These are phyloP conservation scores for Botryotinia convoluta DNA, from an alignment of 2,329 filamentous ascomycete species.

Conservation along the genomic window DNA sequence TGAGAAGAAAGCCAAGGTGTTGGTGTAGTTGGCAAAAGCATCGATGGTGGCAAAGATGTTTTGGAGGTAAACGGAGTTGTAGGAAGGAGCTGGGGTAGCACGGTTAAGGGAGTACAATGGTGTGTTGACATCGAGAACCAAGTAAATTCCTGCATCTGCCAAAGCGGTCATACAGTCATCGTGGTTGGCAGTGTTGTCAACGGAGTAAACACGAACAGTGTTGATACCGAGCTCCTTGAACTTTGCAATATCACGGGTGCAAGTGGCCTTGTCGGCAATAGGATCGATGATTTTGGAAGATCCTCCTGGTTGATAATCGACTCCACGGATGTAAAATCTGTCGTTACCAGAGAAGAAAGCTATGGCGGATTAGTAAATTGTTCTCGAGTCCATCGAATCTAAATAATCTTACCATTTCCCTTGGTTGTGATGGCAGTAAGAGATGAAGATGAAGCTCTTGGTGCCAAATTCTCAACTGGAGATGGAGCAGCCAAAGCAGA, in stretches of 20 bases:
- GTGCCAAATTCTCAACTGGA: constrained; percentile 25
- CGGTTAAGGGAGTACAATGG: constrained; percentile 69
- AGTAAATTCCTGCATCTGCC: constrained; percentile 69
- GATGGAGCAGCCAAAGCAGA: constrained; percentile 29
- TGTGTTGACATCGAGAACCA: constrained; percentile 71
- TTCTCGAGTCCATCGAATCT: too few relatives aligned
- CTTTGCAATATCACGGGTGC: constrained; percentile 63
- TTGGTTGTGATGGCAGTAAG: constrained; percentile 35
- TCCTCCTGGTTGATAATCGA: constrained; percentile 63
- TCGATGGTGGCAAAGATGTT: constrained; percentile 70
- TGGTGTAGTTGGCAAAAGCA: constrained; percentile 63
- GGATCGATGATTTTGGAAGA: constrained; percentile 61
- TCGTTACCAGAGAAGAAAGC: constrained; percentile 35
- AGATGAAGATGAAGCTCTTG: constrained; percentile 28
- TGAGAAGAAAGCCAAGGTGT: constrained; percentile 64
- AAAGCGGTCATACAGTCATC: constrained; percentile 66
- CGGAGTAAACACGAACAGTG: constrained; percentile 70
- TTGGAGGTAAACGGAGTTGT: constrained; percentile 69
- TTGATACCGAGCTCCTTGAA: constrained; percentile 71
- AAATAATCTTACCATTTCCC: constrained; percentile 36
- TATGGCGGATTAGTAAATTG: constrained; percentile 22
- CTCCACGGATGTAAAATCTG: constrained; percentile 56
- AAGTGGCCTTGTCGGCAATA: constrained; percentile 56
- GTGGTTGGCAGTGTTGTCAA: constrained; percentile 67
- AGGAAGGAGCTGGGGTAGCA: constrained; percentile 55